Base-by-base conservation (phyloP, 2,329 filamentous ascomycete genomes). In the Falciphora oryzae region DNA sequence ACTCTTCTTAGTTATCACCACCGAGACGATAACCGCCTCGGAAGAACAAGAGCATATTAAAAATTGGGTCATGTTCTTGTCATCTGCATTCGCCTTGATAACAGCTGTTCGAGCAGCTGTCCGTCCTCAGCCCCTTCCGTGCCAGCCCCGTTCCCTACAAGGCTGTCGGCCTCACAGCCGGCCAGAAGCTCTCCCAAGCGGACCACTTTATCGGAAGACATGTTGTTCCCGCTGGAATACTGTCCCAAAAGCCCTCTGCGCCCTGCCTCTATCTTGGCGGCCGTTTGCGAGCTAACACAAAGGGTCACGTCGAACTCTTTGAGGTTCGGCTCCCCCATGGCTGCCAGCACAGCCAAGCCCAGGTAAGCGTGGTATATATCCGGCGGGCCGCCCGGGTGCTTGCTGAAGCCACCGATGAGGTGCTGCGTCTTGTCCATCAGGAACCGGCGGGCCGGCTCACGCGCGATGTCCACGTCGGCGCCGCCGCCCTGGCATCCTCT, bases 301-400 rank as follows among this genome's bases (percentile, higher is more conserved):
- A 97, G 78, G 1, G 85, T 85, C 0, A 89, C 83, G 74, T 98
- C 92, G 61, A 97, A 82, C 27, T 79, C 76, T 67, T 89, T 89
- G 53, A 98, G 74, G 0, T 85, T 85, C 0, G 82, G 74, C 69
- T 96, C 91, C 10, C 86, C 86, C 74, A 93, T 84, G 22, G 91
- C 84, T 0, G 89, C 87, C 56, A 99, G 79, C 0, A 91, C 89
- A 2, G 92, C 90, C 44, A 98, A 83, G 0, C 93, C 95, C 35
- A 98, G 84, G 73, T 93, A 97, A 0, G 90, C 91, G 74, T 99
- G 95, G 69, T 96, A 92, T 31, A 98, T 81, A 78, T 92, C 91
- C 16, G 91, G 91, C 59, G 85, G 85, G 16, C 85, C 82, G 7
- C 86, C 87, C 0, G 87, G 85, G 14, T 81, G 75, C 72, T 95